Evolutionary conservation across 306 rosid genomes (phyloP).

Genomic region (Cucurbita moschata): DNA sequence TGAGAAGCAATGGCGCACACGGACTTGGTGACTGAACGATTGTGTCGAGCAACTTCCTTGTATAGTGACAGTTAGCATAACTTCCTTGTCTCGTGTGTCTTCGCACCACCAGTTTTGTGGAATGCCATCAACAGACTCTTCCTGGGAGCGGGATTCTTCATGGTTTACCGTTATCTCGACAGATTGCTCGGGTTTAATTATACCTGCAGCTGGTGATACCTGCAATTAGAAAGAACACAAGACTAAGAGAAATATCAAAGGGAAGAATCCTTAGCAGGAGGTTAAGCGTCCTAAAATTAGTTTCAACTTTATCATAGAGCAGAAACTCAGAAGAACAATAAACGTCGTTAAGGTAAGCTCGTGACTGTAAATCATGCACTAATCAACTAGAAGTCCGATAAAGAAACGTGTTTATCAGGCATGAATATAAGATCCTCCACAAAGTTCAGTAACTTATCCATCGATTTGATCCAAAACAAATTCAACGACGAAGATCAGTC

Average conservation of each 20-base stretch:
- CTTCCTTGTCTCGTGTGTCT: conserved; percentile 74
- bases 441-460: not conserved
- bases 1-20: conserved; percentile 58
- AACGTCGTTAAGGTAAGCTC: not conserved
- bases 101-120: conserved; percentile 81
- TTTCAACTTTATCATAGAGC: not conserved
- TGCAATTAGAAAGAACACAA: conserved; percentile 3
- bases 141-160: conserved; percentile 46
- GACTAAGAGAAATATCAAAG: not conserved
- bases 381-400: not conserved
- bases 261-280: not conserved
- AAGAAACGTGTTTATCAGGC: not conserved
- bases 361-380: not conserved
- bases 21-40: conserved; percentile 28
- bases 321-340: not conserved
- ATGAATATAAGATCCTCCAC: not conserved
- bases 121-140: conserved; percentile 60
- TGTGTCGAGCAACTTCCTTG: conserved; percentile 53
- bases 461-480: not conserved
- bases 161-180: conserved; percentile 58
- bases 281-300: not conserved
- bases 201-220: conserved; percentile 73
- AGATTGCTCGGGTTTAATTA: conserved; percentile 58
- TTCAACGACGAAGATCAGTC: not conserved
- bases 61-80: conserved; percentile 41